Evolutionary conservation across 2,329 filamentous ascomycete species (phyloP), one percentile per base, ranked within the genome.

Genomic region (Ambrosiella beaveri): DNA sequence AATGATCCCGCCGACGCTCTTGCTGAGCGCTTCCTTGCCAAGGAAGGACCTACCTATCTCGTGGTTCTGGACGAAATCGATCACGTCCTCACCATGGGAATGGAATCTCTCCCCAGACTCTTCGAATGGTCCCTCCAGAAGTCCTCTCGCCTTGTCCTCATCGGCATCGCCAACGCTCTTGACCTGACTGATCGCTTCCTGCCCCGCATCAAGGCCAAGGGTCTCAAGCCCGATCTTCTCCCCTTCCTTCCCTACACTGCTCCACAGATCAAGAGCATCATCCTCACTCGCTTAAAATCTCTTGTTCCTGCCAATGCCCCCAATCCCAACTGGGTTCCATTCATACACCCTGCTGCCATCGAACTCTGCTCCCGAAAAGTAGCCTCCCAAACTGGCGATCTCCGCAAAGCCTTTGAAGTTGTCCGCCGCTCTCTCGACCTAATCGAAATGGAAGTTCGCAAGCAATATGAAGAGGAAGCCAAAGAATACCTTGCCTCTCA

Each of bases 121-220:
- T 96, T 98, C 64, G 90, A 96, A 68, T 97, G 91, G 90, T 94
- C 93, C 1, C 74, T 98, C 65, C 81, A 88, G 62, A 82, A 82
- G 62, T 79, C 80, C 1, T 96, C 93, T 0, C 81, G 80, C 17
- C 81, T 98, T 4, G 75, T 93, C 40, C 75, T 98, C 15, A 80
- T 98, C 54, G 93, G 93, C 53, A 95, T 98, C 66, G 93, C 93
- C 64, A 98, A 98, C 66, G 93, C 93, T 3, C 76, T 98, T 57
- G 93, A 98, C 67, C 75, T 98, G 59, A 98, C 93, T 0, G 93
- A 97, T 67, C 86, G 93, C 8, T 95, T 96, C 64, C 77, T 98
- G 17, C 93, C 93, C 54, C 85, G 91, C 56, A 79, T 98, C 62
- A 97, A 97, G 73, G 83, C 89, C 17, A 87, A 89, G 65, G 94